Percentiles rank a stretch among this genome's conserved stretches.
Conservation (phyloP, 2,329 filamentous ascomycete species). For the Fusarium pseudoanthophilum region DNA sequence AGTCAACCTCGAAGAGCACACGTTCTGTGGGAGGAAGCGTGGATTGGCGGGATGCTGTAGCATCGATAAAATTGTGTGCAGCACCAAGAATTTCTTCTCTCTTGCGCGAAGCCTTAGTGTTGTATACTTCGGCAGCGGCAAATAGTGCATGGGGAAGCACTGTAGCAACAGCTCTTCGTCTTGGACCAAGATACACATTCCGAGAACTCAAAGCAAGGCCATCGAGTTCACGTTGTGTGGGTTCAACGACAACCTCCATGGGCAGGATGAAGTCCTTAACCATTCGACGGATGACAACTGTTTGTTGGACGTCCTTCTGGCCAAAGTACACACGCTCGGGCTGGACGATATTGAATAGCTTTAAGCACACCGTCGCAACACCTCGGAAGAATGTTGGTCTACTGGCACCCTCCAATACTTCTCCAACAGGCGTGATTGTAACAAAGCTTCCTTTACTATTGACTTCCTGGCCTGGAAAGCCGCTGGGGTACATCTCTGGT, state of each 20-base stretch:
- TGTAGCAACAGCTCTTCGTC: conserved; percentile 76
- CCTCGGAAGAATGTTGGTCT: conserved; percentile 96
- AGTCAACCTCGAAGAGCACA: conserved; percentile 85
- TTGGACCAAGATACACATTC: conserved; percentile 88
- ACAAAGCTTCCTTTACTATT: conserved; percentile 89
- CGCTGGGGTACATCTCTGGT: conserved; percentile 85
- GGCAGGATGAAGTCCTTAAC: conserved; percentile 88
- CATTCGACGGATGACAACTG: conserved; percentile 86
- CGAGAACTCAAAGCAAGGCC: conserved; percentile 91
- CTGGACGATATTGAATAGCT: conserved; percentile 63
- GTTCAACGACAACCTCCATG: conserved; percentile 76
- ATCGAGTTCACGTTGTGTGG: conserved; percentile 80
- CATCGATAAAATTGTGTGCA: conserved; percentile 69
- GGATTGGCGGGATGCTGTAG: conserved; percentile 69
- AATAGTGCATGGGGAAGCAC: conserved; percentile 77
- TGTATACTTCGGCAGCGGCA: conserved; percentile 76
- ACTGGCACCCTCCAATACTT: conserved; percentile 83
- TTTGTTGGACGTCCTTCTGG: conserved; percentile 98
- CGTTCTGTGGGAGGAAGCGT: conserved; percentile 68
- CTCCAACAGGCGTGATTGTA: conserved; percentile 85
- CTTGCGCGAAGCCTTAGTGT: conserved; percentile 58
- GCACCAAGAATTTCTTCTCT: conserved; percentile 77
- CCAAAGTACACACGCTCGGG: conserved; percentile 88
- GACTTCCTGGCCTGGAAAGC: conserved; percentile 77
- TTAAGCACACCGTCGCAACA: conserved; percentile 96